Percentiles rank a stretch among this genome's conserved stretches.
Evolutionary conservation across 768 basidiomycete genomes (phyloP).

Genomic region (Suillus americanus): DNA sequence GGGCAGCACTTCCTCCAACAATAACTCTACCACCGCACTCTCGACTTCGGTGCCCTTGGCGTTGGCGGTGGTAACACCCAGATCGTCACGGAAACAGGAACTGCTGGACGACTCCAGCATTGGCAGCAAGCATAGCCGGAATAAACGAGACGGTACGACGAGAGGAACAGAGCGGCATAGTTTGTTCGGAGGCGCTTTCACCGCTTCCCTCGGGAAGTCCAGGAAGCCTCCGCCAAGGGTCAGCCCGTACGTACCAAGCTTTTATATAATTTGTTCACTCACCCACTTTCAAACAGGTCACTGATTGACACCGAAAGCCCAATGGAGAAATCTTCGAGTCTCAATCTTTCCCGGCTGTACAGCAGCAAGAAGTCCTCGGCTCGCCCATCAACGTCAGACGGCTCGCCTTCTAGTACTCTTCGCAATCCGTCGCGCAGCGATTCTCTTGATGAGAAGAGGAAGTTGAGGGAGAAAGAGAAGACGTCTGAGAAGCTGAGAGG

Average conservation of each 20-base stretch:
- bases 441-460: constrained; percentile 23
- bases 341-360: constrained; percentile 51
- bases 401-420: constrained; percentile 23
- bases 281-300: constrained; percentile 19
- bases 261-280: constrained; percentile 7
- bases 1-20: constrained; percentile 26
- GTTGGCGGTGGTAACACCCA: constrained; percentile 21
- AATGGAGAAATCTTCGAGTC: constrained; percentile 45
- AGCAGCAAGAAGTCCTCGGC: constrained; percentile 44
- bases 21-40: constrained; percentile 23
- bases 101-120: constrained; percentile 24
- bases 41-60: constrained; percentile 22
- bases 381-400: constrained; percentile 43
- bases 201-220: constrained; percentile 58
- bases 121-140: constrained; percentile 37
- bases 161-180: constrained; percentile 64
- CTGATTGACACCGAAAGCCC: constrained; percentile 34
- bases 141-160: constrained; percentile 50
- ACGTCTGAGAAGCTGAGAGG: constrained; percentile 17
- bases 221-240: constrained; percentile 83
- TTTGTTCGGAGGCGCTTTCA: constrained; percentile 74
- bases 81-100: constrained; percentile 18
- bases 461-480: constrained; percentile 25
- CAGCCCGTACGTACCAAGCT: constrained; percentile 49
- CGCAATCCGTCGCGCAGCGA: constrained; percentile 23